Percentiles rank a stretch among this genome's conserved stretches.
Evolutionary conservation across 352 stramenopile genomes (phyloP).

Genomic region (Globisporangium radiosum): DNA sequence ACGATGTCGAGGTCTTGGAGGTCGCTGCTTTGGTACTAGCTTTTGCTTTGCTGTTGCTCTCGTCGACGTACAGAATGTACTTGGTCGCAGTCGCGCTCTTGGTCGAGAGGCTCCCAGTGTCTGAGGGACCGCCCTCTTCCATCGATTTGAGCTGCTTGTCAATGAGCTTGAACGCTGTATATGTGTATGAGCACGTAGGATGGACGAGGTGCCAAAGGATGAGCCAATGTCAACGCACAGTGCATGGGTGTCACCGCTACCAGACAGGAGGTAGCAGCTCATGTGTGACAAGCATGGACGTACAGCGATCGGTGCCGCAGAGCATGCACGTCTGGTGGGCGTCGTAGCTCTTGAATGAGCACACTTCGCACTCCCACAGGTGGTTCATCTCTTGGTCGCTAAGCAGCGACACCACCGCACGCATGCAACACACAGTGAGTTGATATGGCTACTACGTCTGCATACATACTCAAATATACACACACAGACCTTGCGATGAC

Average conservation of each 20-base stretch:
- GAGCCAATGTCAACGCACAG: neutral
- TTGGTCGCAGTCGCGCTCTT: slow-evolving; percentile 40
- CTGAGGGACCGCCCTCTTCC: slow-evolving; percentile 22
- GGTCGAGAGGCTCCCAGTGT: slow-evolving; percentile 26
- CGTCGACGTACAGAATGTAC: slow-evolving; percentile 67
- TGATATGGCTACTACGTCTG: neutral
- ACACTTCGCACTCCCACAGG: slow-evolving; percentile 90
- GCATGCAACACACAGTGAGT: neutral
- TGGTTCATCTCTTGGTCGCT: slow-evolving; percentile 81
- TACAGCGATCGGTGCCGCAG: slow-evolving; percentile 78
- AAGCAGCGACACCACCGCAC: neutral
- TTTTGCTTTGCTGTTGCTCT: slow-evolving; percentile 44
- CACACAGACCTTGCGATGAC: slow-evolving; percentile 60
- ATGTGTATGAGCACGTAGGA: neutral
- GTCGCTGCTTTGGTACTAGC: slow-evolving; percentile 4
- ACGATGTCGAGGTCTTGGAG: slow-evolving; percentile 21
- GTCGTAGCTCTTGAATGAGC: slow-evolving; percentile 89
- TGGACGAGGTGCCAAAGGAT: neutral
- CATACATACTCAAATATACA: neutral
- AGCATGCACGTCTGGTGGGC: slow-evolving; percentile 84
- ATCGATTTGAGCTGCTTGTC: slow-evolving; percentile 29
- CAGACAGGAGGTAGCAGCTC: too few species aligned
- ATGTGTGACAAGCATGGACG: slow-evolving; percentile 3
- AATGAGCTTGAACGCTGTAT: slow-evolving; percentile 53
- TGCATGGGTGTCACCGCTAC: too few species aligned